Percentiles rank a stretch among this genome's conserved stretches.
Evolutionary conservation across 169 alveolate genomes (phyloP).

Genomic region (Plasmodium chabaudi): DNA sequence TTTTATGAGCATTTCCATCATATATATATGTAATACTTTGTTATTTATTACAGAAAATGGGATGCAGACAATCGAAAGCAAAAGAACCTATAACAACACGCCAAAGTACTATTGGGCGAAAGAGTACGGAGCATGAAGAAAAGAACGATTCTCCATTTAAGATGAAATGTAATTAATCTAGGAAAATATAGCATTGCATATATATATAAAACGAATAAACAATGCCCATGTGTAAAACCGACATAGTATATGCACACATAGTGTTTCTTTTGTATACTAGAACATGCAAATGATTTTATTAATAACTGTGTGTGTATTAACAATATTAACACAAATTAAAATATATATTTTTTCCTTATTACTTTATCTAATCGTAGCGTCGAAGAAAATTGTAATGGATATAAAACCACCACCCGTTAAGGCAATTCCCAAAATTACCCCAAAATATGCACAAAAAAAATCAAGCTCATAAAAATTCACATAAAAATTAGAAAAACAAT

Average conservation of each 20-base stretch:
- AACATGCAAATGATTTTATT: no score
- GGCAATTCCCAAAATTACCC: constrained; percentile 61
- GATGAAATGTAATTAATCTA: no score
- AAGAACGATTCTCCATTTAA: not conserved
- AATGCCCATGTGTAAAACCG: no score
- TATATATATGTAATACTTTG: not conserved
- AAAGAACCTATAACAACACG: constrained; percentile 15
- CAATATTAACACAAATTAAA: not conserved
- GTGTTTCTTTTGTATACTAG: no score
- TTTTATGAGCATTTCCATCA: not conserved
- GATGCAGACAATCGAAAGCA: constrained; percentile 51
- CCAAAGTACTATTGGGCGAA: not conserved
- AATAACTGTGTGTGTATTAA: not conserved
- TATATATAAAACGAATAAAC: no score
- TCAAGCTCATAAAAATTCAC: constrained; percentile 3
- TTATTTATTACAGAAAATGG: constrained; percentile 29
- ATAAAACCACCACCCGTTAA: constrained; percentile 74
- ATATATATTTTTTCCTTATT: not conserved
- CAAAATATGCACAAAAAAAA: constrained; percentile 18
- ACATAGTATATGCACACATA: no score
- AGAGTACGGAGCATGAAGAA: constrained; percentile 6
- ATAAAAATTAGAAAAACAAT: constrained; percentile 33
- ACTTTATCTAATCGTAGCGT: not conserved
- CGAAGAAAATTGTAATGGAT: constrained; percentile 11
- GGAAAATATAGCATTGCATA: no score